Base-by-base conservation (phyloP, 192 early-diverging fungal species). In the Backusella liffmaniae region DNA sequence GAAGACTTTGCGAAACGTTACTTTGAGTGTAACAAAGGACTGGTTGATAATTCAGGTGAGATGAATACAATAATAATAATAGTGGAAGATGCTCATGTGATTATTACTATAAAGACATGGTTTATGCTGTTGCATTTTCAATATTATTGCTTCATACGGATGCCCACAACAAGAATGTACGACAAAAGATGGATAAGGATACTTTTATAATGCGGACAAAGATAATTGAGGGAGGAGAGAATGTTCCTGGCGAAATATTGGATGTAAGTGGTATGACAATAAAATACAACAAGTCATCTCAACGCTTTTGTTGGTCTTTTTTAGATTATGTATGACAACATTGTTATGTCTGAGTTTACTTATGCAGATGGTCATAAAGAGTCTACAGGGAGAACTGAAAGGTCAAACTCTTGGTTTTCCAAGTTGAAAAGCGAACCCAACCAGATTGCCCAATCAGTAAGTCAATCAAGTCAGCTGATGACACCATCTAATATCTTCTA, bases 61-160 rank as follows among this genome's bases (percentile, higher is more conserved):
- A 88, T 10, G 77, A 86, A 32, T 37, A 81, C 79, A 83, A 79
- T 66, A 7, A 30, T 35, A 56, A 16, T 26, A 7, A 30, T 35
- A 56, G 8, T 5, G n/a, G 7, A 16, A 18, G 0, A 49, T 53
- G 21, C 44, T 34, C 32, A 44, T 51, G 29, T 32, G 49, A 72
- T 72, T 12, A 2, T 32, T 32, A 32, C 3, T 3, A 29, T 10
- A 26, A 42, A 91, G 93, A 95, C 67, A 83, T 87, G 8, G 89
- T 92, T 37, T 94, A 96, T 76, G 86, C 92, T 15, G 81, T 95
- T 37, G 88, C 95, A 8, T 96, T 92, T 82, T 93, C 94, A 6
- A 84, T 96, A 15, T 84, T 96, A 68, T 84, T 96, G 72, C 88
- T 96, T 59, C 94, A 96, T 79, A 94, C 94, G 1, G 95, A 96